Base-by-base conservation (phyloP, 495 filamentous ascomycete genomes). In the Penicillium macrosclerotiorum region DNA sequence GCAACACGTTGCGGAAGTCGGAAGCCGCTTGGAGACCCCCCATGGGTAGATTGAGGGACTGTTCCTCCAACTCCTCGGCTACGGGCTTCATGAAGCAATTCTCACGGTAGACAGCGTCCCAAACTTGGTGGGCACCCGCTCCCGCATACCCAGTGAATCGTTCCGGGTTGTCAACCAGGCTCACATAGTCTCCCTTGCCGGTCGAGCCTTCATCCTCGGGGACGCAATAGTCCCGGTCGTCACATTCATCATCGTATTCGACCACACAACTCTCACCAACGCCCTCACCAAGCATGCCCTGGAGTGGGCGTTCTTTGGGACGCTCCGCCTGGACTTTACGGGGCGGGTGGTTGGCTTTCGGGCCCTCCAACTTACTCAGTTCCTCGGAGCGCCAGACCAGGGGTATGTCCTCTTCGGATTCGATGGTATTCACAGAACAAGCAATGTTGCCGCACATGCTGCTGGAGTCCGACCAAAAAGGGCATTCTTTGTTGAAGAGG, bases 391-490 rank as follows among this genome's bases (percentile, higher is more conserved):
- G 82, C 93, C 93, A 98, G 58, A 91, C 86, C 34, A 73, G 67
- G 14, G 94, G 93, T 41, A 98, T 90, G 50, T 96, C 90, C 41
- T 93, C 85, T 68, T 97, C 90, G 47, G 92, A 88, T 36, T 96
- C 93, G 49, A 97, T 78, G 9, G 93, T 98, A 61, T 92, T 89
- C n/a, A 98, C 93, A 20, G 92, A 86, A 61, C 93, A 98, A 6
- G 92, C 93, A 47, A 95, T 92, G 66, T 98, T 98, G 37, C 91
- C 93, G 65, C 93, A 98, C 79, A 96, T 90, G 65, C 87, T 87
- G 72, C 85, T 88, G 37, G 89, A 82, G 61, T 98, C 93, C 54
- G 80, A 80, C 93, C 93, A 97, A 62, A 97, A 97, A 0, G 93
- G 93, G 64, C 93, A 98, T 71, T 79, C 82, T 68, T 91, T 93